Percentiles rank a stretch among this genome's conserved stretches.
Conservation (phyloP, 2,329 filamentous ascomycete species). For the Massarina eburnea region DNA sequence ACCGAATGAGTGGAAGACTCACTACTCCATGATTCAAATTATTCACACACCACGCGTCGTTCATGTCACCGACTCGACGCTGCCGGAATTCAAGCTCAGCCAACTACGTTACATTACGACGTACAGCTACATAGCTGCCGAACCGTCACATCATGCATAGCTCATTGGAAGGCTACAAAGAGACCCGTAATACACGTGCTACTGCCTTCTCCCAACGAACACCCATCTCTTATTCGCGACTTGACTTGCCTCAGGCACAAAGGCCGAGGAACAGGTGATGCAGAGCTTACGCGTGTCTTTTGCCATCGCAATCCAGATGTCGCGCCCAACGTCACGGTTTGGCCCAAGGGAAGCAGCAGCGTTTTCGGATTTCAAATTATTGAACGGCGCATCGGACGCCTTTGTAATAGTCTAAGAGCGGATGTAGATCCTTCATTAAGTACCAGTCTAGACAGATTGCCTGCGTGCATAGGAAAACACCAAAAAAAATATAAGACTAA, state of each 20-base stretch:
- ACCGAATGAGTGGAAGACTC: too few relatives aligned
- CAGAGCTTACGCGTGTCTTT: constrained; percentile 6
- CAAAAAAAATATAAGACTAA: constrained; percentile 19
- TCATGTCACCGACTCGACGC: too few relatives aligned
- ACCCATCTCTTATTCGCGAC: constrained; percentile 8
- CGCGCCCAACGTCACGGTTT: neutral
- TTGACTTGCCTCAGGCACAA: constrained; percentile 1
- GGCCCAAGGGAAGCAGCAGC: neutral
- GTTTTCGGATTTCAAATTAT: constrained; percentile 24
- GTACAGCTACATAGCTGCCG: too few relatives aligned
- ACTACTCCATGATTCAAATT: too few relatives aligned
- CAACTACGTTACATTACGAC: too few relatives aligned
- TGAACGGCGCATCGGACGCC: constrained; percentile 32
- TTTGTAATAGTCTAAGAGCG: constrained; percentile 39
- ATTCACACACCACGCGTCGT: too few relatives aligned
- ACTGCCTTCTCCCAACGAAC: too few relatives aligned
- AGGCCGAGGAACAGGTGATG: neutral
- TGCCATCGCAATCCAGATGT: neutral
- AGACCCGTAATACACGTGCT: too few relatives aligned
- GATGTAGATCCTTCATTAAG: constrained; percentile 45
- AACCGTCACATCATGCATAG: too few relatives aligned
- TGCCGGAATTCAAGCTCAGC: too few relatives aligned
- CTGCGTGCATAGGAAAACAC: constrained; percentile 29
- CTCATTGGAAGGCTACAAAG: too few relatives aligned
- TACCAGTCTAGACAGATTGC: constrained; percentile 43